These are phyloP conservation scores for Fennellomyces sp. DNA, from an alignment of 371 early-diverging fungal species.

Conservation along the genomic window DNA sequence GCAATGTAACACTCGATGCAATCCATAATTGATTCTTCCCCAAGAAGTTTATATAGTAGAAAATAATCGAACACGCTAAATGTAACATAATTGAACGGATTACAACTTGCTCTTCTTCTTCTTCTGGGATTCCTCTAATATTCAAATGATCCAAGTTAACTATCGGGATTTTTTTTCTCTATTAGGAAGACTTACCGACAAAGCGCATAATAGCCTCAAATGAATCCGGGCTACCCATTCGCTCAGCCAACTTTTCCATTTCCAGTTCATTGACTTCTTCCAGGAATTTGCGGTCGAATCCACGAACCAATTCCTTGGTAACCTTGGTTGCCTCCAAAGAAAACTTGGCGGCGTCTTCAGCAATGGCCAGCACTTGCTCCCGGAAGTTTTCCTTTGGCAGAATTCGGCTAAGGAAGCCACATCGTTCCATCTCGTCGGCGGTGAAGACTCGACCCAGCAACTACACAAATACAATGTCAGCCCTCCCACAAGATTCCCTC, in stretches of 20 bases:
- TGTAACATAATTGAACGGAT: too few relatives aligned
- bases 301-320: constrained; percentile 59
- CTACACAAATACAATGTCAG: constrained; percentile 17
- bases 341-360: constrained; percentile 54
- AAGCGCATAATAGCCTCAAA: constrained; percentile 32
- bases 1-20: too few relatives aligned
- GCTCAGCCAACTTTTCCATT: constrained; percentile 39
- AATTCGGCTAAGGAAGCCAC: constrained; percentile 48
- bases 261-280: constrained; percentile 50
- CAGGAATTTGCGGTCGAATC: constrained; percentile 46
- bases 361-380: constrained; percentile 47
- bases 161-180: too few relatives aligned
- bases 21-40: too few relatives aligned
- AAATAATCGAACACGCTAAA: too few relatives aligned
- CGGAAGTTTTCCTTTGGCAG: constrained; percentile 60
- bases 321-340: constrained; percentile 56
- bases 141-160: too few relatives aligned
- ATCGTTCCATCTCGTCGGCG: constrained; percentile 55
- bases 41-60: too few relatives aligned
- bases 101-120: constrained; percentile 17
- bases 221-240: constrained; percentile 35
- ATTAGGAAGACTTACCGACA: constrained; percentile 44
- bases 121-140: constrained; percentile 14
- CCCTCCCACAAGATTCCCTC: too few relatives aligned
- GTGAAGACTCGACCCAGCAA: constrained; percentile 57